A percentile compares a stretch with the other conserved stretches of the same genome.
Conservation (phyloP, 345 rosid genomes). For the Xanthoceras sorbifolium region DNA sequence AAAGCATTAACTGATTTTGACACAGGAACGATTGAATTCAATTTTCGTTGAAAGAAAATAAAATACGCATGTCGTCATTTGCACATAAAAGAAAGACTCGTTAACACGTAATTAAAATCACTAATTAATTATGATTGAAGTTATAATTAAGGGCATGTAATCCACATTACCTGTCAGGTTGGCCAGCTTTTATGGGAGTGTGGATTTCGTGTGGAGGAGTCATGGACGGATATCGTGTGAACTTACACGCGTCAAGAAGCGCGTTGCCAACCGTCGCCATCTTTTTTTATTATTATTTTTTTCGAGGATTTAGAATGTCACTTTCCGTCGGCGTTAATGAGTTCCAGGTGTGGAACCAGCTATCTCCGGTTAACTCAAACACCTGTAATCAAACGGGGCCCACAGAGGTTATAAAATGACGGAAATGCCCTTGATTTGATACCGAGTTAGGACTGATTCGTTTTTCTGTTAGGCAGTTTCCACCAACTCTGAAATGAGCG, state of each 20-base stretch:
- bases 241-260: not conserved
- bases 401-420: not conserved
- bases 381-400: not conserved
- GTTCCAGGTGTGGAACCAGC: constrained; percentile 27
- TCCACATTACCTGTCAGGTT: not conserved
- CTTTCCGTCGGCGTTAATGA: constrained; percentile 21
- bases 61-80: too few species aligned
- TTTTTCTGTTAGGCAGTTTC: constrained; percentile 40
- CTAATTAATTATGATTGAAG: not conserved
- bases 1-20: too few species aligned
- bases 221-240: constrained; percentile 22
- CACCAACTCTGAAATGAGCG: constrained; percentile 21
- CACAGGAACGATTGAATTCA: too few species aligned
- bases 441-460: constrained; percentile 30
- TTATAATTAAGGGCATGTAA: not conserved
- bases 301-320: not conserved
- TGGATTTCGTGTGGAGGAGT: constrained; percentile 35
- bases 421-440: not conserved
- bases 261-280: not conserved
- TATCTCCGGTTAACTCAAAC: constrained; percentile 18
- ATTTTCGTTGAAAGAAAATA: too few species aligned
- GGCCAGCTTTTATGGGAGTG: constrained; percentile 21
- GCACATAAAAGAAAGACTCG: too few species aligned
- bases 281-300: too few species aligned
- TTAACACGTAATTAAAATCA: not conserved